Evolutionary conservation across 257 asterid species (phyloP).

Genomic region (Solanum habrochaites): DNA sequence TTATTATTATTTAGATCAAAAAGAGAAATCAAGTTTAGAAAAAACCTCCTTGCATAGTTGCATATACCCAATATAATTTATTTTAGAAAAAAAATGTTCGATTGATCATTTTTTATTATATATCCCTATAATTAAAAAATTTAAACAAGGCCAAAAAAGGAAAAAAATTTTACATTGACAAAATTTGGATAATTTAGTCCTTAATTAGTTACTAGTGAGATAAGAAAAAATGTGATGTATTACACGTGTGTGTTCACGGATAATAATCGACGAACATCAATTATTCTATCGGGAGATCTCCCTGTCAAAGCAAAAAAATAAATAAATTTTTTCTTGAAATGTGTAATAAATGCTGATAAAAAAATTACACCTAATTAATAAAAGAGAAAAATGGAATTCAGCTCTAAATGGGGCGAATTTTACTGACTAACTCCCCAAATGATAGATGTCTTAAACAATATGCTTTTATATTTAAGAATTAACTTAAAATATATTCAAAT

Average conservation of each 20-base stretch:
- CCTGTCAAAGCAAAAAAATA: conserved; percentile 22
- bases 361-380: too few relatives aligned
- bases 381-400: too few relatives aligned
- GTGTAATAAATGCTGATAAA: not conserved
- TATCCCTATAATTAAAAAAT: too few relatives aligned
- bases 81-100: too few relatives aligned
- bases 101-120: too few relatives aligned
- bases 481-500: too few relatives aligned
- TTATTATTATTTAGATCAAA: not conserved
- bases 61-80: too few relatives aligned
- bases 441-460: too few relatives aligned
- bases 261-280: conserved; percentile 58
- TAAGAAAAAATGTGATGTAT: conserved; percentile 61
- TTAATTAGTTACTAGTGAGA: conserved; percentile 49
- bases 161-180: not conserved
- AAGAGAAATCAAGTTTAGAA: not conserved
- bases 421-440: not conserved
- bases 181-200: not conserved
- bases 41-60: too few relatives aligned
- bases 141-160: too few relatives aligned
- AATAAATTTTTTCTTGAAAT: not conserved
- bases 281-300: conserved; percentile 69
- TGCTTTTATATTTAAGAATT: too few relatives aligned
- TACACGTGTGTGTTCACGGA: conserved; percentile 43
- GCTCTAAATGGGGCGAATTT: too few relatives aligned